These are phyloP conservation scores for Glaciozyma martinii DNA, from an alignment of 768 basidiomycete species.

Conservation along the genomic window DNA sequence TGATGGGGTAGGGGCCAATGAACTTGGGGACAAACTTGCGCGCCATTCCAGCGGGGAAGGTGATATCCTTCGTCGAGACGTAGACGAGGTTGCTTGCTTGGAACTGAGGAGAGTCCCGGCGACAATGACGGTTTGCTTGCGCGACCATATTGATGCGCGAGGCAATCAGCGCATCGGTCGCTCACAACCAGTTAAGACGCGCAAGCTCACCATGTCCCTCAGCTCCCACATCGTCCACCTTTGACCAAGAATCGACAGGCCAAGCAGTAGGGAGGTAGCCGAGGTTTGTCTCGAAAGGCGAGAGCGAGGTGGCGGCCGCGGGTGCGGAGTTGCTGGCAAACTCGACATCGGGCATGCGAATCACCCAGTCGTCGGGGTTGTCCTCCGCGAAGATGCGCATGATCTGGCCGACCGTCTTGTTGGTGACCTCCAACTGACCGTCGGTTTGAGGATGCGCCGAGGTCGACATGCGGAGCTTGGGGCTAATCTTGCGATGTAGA, in stretches of 20 bases:
- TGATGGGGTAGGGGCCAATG: too few species aligned
- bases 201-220: not conserved
- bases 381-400: slow-evolving; percentile 15
- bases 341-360: slow-evolving; percentile 38
- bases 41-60: too few species aligned
- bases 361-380: slow-evolving; percentile 37
- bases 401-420: slow-evolving; percentile 15
- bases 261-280: slow-evolving; percentile 27
- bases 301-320: slow-evolving; percentile 40
- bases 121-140: not conserved
- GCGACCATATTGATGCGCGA: not conserved
- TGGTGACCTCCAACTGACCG: slow-evolving; percentile 42
- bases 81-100: not conserved
- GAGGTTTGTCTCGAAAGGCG: slow-evolving; percentile 42
- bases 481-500: slow-evolving; percentile 38
- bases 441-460: slow-evolving; percentile 46
- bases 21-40: too few species aligned
- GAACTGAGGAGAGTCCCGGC: not conserved
- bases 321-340: slow-evolving; percentile 42
- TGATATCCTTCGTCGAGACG: not conserved
- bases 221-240: not conserved
- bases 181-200: not conserved
- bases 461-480: slow-evolving; percentile 41
- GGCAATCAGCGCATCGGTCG: not conserved
- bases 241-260: not conserved